Base-by-base conservation (phyloP, 305 asterid genomes). In the Rubia peregrina region DNA sequence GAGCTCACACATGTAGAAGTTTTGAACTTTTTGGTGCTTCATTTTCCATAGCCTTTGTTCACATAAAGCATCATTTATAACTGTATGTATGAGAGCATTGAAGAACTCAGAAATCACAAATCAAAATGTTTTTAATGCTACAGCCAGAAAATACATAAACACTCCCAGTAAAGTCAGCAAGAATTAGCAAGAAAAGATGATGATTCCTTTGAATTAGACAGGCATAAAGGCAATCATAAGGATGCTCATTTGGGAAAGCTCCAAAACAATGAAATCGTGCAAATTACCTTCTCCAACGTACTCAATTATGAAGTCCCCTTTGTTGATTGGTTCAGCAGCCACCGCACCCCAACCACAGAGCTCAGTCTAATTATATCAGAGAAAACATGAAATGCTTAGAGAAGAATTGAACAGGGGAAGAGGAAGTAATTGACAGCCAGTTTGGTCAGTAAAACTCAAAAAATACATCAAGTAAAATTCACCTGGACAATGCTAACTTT, bases 261-360 rank as follows among this genome's bases (percentile, higher is more conserved):
- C 17, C 16, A 16, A 9, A 30, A 7, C 16, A 64, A 41, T 30
- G 46, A 65, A 14, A 62, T 64, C 48, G 57, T 57, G 36, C 55
- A 75, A 78, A 43, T 76, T 88, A 91, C 98, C 98, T 91, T 93
- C 98, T 74, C 98, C 98, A 30, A 93, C 90, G 74, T 93, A 93
- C 79, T 93, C 98, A 14, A 91, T 83, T 61, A 93, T 78, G 78
- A 93, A 93, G 38, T 89, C 96, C 71, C 88, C 91, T 83, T 87
- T 88, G n/a, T 73, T 77, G 78, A 93, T 80, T 76, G 88, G 64
- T 79, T 93, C 98, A 78, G 90, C 91, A 77, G 98, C 94, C 71
- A 84, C 92, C 22, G 85, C 97, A 74, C 98, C 98, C 97, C 97
- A 93, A 78, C 98, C 98, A 85, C 98, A 93, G 33, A 46, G 86